A percentile compares a stretch with the other conserved stretches of the same genome.
Conservation (phyloP, 192 early-diverging fungal species). For the Helicostylum pulchrum region DNA sequence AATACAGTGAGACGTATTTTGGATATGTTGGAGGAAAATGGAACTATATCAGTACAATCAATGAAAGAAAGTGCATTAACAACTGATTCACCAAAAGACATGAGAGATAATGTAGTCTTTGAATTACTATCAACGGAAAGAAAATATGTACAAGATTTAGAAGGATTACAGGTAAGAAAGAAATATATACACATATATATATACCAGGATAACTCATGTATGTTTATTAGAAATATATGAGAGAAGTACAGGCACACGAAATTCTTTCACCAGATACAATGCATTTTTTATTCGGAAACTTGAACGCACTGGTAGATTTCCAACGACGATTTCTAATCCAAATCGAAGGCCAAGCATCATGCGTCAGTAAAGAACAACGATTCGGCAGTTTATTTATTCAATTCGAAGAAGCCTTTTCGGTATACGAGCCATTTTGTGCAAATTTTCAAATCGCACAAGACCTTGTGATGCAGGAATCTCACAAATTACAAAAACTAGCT, state of each 20-base stretch:
- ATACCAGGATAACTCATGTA: neutral
- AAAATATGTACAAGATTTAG: conserved; percentile 85
- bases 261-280: conserved; percentile 79
- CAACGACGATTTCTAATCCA: conserved; percentile 90
- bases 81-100: conserved; percentile 72
- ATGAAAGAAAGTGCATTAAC: conserved; percentile 43
- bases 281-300: conserved; percentile 85
- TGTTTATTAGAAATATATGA: conserved; percentile 58
- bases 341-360: conserved; percentile 75
- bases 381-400: conserved; percentile 84
- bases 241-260: conserved; percentile 62
- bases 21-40: conserved; percentile 70
- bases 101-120: conserved; percentile 79
- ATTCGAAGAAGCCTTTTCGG: conserved; percentile 74
- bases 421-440: conserved; percentile 93
- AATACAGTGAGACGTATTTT: conserved; percentile 80
- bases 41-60: conserved; percentile 41
- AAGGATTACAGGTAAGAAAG: conserved; percentile 62
- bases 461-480: conserved; percentile 59
- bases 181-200: neutral
- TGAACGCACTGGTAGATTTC: conserved; percentile 90
- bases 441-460: conserved; percentile 82
- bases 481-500: conserved; percentile 57
- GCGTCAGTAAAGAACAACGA: conserved; percentile 75
- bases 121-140: conserved; percentile 95